These are phyloP conservation scores for Fraxinus greggii DNA, from an alignment of 305 asterid species.

Conservation along the genomic window DNA sequence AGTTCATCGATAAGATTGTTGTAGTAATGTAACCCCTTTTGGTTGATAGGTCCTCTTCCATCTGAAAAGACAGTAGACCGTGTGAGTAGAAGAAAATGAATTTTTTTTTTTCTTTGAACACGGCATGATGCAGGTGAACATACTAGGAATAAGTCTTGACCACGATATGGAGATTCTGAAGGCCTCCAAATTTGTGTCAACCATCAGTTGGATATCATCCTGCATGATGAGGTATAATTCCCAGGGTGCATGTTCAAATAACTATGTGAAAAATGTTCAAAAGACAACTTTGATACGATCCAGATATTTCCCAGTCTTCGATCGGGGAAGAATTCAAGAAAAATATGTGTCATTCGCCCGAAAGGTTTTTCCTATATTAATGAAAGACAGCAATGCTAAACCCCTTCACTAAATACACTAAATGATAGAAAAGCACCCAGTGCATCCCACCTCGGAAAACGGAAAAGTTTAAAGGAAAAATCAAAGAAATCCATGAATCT, in stretches of 20 bases:
- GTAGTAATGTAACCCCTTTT: conserved; percentile 47
- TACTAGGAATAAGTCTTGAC: conserved; percentile 35
- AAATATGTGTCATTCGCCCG: background rate
- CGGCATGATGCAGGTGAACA: background rate
- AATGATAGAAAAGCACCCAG: background rate
- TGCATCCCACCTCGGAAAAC: background rate
- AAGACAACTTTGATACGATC: background rate
- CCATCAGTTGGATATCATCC: conserved; percentile 39
- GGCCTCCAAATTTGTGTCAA: conserved; percentile 38
- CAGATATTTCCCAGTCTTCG: background rate
- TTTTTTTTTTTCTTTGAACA: background rate
- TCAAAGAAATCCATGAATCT: background rate
- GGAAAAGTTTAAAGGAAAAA: background rate
- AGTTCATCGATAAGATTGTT: conserved; percentile 48
- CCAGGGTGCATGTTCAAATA: background rate
- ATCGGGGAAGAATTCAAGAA: background rate
- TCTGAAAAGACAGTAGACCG: conserved; percentile 13
- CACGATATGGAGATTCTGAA: conserved; percentile 46
- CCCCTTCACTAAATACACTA: background rate
- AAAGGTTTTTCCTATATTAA: background rate
- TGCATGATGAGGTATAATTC: conserved; percentile 16
- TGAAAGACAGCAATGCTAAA: background rate
- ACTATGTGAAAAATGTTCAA: background rate
- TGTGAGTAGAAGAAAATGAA: background rate
- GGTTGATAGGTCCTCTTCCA: conserved; percentile 41